Conservation (phyloP, 441 rosid species). For the Metrosideros polymorpha region DNA sequence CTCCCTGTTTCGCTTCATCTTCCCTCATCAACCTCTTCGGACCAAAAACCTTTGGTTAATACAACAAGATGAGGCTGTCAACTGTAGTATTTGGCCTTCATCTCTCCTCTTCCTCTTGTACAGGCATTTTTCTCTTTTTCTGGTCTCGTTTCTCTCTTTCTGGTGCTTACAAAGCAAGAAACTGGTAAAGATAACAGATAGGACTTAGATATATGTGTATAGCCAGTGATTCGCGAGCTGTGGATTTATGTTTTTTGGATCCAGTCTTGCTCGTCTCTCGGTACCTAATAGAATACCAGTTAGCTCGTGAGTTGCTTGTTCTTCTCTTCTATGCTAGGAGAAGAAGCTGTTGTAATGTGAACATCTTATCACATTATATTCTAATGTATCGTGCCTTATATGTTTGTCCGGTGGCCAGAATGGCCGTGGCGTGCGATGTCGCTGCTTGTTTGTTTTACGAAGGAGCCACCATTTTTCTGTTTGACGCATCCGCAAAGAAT, state of each 20-base stretch:
- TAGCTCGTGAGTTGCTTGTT: neutral
- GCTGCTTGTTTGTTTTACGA: neutral
- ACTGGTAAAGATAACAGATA: neutral
- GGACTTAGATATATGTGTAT: neutral
- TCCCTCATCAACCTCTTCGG: neutral
- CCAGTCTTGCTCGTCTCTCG: neutral
- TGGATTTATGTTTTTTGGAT: neutral
- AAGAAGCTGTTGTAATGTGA: neutral
- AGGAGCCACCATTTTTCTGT: neutral
- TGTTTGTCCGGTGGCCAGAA: neutral
- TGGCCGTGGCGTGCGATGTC: neutral
- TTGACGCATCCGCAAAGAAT: neutral
- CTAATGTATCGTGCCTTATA: neutral
- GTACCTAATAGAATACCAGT: neutral
- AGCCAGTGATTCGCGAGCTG: neutral
- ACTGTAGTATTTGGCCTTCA: neutral
- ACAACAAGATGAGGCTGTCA: conserved; percentile 41
- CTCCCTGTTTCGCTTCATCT: conserved; percentile 9
- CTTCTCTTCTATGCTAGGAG: neutral
- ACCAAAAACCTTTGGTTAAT: conserved; percentile 32
- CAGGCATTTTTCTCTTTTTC: conserved; percentile 17
- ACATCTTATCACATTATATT: neutral
- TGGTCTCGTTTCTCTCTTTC: neutral
- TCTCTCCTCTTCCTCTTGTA: conserved; percentile 24
- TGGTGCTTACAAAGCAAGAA: neutral